Evolutionary conservation across 2,329 filamentous ascomycete genomes (phyloP), one percentile per base, ranked within the genome.

Genomic region (Xylariaceae sp.): DNA sequence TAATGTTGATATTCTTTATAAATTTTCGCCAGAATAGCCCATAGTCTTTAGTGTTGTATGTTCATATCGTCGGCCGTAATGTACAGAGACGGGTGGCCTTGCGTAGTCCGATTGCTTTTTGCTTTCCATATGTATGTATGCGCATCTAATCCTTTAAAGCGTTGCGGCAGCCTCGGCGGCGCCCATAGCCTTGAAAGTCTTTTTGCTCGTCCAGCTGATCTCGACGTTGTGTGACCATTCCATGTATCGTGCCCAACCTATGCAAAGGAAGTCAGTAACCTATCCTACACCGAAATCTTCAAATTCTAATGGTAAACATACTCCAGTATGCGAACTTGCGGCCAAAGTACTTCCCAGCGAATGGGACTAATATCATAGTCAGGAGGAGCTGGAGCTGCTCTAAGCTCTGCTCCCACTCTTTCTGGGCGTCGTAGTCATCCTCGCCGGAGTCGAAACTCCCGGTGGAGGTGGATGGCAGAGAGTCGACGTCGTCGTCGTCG

Each of bases 311-410:
- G 14, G 6, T 3, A 47, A 80, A 81, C 89, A 73, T 82, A 97
- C 94, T 92, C 91, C 92, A 97, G 73, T 96, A 97, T 58, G 94
- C 94, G 79, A 93, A 96, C 75, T 92, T 96, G 73, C 95, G 85
- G 41, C 95, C 95, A 74, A 97, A 86, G 77, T 92, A 98, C 77
- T 98, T 99, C 57, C 95, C 95, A 66, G 92, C 80, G 74, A 96
- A 97, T 2, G 95, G 95, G 47, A 99, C 89, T 66, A 98, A 76
- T 45, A 98, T 90, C 92, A 99, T 96, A 17, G 91, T 96, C 72
- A 98, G 76, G 65, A 99, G 81, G 64, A 98, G 81, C 78, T 99
- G 92, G 58, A 99, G 78, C 77, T 99, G 95, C 75, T 97, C 91
- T 62, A 99, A 78, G 68, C 91, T 96, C 69, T 93, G 91, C 68